Evolutionary conservation across 352 stramenopile genomes (phyloP), one percentile per base, ranked within the genome.

Genomic region (Pythium insidiosum): DNA sequence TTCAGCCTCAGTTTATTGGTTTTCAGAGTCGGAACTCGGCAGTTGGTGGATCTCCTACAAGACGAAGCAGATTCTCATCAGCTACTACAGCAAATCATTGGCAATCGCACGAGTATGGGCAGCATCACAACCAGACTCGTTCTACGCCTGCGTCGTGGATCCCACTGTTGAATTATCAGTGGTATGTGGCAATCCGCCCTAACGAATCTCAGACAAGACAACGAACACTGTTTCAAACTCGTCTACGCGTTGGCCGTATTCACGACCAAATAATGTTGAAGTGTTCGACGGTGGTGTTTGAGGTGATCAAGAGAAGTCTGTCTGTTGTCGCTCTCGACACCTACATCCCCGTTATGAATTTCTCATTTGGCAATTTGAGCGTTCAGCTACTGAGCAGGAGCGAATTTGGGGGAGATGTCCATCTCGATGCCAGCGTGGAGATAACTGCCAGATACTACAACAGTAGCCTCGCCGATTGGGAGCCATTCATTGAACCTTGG

Each of bases 261-360:
- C 77, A 91, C 41, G 82, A 94, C 40, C 61, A 60, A 1, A 59
- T 94, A 21, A 79, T 61, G 1, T 51, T 89, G 6, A 63, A 65
- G 1, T 91, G 78, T 50, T 80, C 82, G 48, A 86, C 73, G 1
- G 61, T 94, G 11, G 72, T 94, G 21, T 92, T 92, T 33, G 82
- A 94, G 63, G 82, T 94, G 24, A 91, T 94, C 53, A 94, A 94
- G 58, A 66, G 80, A 7, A 93, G 80, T 30, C 57, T 94, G n/a
- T 92, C 82, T 9, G 64, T 92, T 7, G 78, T 95, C 5, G 86
- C 83, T 0, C 53, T 95, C 11, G 83, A 95, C 44, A 95, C 83
- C 6, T 95, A 92, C 41, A 95, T 95, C 43, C 83, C 83, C 1
- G 81, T 95, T 26, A 92, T 93, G 70, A 95, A 93, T 47, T 81